Base-by-base conservation (phyloP, 768 basidiomycete species). In the Trametes punicea region DNA sequence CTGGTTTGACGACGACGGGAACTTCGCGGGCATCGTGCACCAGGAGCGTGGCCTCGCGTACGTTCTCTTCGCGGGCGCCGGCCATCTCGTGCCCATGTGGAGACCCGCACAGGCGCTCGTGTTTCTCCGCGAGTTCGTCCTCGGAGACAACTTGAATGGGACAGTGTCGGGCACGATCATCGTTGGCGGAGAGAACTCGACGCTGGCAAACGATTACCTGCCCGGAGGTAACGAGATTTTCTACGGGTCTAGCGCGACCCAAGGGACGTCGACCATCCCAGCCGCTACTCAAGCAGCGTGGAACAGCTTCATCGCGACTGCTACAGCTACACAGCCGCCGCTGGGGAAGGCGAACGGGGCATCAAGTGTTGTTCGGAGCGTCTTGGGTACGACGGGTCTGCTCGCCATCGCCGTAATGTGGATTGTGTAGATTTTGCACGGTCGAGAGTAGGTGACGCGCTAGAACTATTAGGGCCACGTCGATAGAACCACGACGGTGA, bases 21-120 rank as follows among this genome's bases (percentile, higher is more conserved):
- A 80, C 48, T 78, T 82, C 50, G 84, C 82, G 0, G 88, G 88
- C 0, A 83, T 88, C 31, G 76, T 88, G 29, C 86, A 87, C 64
- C 86, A 88, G 69, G 88, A 90, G 70, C 79, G 88, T 40, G 79
- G 78, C 21, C 83, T 75, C 64, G 71, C 72, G 15, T 80, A 75
- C 56, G 68, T 63, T 7, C 70, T 80, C 36, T 67, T 70, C 51
- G 57, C 63, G 21, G 65, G 70, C 34, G 75, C 77, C 10, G 75
- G 79, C 5, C 76, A 77, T 49, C 69, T 74, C 18, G 60, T 76
- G 16, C 69, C 73, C 4, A 47, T 72, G 27, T 67, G 60, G 49
- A 71, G 74, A 54, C 78, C 77, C 6, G 42, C 65, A 11, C 61
- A 88, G 87, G 85, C 82, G 5, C 75, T 80, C 65, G 79, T 78